Percentiles rank a stretch among this genome's conserved stretches.
These are phyloP conservation scores for Cryptosporidium sp. DNA, from an alignment of 169 alveolate species.

Conservation along the genomic window DNA sequence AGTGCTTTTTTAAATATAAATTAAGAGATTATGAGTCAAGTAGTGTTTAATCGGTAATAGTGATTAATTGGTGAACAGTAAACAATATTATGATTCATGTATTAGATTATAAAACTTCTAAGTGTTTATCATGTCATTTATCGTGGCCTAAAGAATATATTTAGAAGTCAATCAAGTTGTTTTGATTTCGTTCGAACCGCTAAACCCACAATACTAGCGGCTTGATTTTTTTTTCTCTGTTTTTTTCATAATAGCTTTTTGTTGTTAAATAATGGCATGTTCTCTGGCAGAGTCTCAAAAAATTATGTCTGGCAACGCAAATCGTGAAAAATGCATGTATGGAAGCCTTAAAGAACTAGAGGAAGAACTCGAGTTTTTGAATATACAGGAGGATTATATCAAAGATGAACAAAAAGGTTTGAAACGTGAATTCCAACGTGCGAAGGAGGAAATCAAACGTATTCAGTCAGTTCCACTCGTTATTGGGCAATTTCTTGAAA, in stretches of 20 bases:
- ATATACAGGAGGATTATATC: constrained; percentile 92
- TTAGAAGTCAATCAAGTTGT: background rate
- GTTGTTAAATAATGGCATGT: constrained; percentile 1
- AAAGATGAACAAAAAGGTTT: constrained; percentile 97
- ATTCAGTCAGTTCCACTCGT: constrained; percentile 98
- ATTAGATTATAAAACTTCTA: too few species aligned
- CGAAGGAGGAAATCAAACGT: constrained; percentile 96
- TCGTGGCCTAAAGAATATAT: background rate
- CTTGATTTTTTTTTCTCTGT: background rate
- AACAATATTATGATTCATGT: too few species aligned
- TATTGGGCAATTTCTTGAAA: constrained; percentile 98
- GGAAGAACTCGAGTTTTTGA: constrained; percentile 63
- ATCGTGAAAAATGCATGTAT: constrained; percentile 5
- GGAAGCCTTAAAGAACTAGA: constrained; percentile 43
- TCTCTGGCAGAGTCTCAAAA: background rate
- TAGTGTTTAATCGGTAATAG: too few species aligned
- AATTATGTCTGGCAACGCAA: background rate
- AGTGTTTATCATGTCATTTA: background rate
- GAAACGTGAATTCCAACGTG: constrained; percentile 95
- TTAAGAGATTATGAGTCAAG: too few species aligned
- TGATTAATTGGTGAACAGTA: too few species aligned
- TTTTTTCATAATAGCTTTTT: background rate
- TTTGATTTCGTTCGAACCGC: background rate
- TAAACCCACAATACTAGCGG: constrained; percentile 3
- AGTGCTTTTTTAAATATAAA: background rate